phyloP scores from a whole-genome alignment of 371 early-diverging fungal species.

The Syncephalastrum sp. region DNA sequence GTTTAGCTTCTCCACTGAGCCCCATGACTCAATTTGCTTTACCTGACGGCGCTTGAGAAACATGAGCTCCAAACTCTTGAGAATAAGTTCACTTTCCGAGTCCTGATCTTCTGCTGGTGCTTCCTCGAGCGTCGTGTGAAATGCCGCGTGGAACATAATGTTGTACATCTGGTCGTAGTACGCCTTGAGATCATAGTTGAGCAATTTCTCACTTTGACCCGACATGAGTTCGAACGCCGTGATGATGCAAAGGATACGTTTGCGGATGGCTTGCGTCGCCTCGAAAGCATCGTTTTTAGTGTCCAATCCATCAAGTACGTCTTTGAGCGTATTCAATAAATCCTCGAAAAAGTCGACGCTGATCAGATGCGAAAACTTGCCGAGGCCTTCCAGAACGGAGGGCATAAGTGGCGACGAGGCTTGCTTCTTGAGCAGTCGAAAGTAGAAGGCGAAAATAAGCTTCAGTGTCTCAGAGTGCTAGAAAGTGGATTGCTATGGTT shows the following conservation, averaged over 20 bases:
- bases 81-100: conserved; percentile 75
- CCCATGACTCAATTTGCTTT: background rate
- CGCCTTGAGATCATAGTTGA: conserved; percentile 85
- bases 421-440: conserved; percentile 88
- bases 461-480: conserved; percentile 91
- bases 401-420: conserved; percentile 78
- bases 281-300: conserved; percentile 34
- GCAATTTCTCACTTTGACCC: conserved; percentile 65
- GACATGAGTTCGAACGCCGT: conserved; percentile 84
- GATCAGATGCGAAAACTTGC: conserved; percentile 90
- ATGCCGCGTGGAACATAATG: conserved; percentile 68
- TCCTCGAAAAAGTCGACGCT: conserved; percentile 95
- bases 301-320: conserved; percentile 61
- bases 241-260: conserved; percentile 81
- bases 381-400: conserved; percentile 87
- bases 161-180: conserved; percentile 82
- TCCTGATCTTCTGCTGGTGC: conserved; percentile 38
- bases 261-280: conserved; percentile 51
- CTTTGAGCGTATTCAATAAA: conserved; percentile 76
- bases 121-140: conserved; percentile 65
- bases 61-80: conserved; percentile 79
- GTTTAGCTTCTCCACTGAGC: too few species aligned
- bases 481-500: background rate
- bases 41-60: conserved; percentile 79
- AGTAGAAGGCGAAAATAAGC: conserved; percentile 88